Percentiles rank a stretch among this genome's conserved stretches.
phyloP scores from a whole-genome alignment of 495 filamentous ascomycete genomes.

The Evernia prunastri region DNA sequence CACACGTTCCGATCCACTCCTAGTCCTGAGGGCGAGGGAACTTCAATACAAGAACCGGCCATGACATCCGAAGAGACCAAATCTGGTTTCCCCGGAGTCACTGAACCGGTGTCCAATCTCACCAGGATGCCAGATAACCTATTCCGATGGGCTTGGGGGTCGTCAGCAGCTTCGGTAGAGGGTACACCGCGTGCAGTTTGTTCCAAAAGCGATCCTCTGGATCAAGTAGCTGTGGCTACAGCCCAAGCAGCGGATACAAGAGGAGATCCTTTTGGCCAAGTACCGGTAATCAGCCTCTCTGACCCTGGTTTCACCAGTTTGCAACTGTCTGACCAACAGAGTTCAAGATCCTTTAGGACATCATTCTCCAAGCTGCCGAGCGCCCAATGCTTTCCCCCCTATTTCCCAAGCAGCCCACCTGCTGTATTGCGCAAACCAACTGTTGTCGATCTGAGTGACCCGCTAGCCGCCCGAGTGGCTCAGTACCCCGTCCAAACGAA shows the following conservation, averaged over 20 bases:
- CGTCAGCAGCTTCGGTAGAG: neutral
- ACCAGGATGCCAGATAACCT: neutral
- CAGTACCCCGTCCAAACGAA: neutral
- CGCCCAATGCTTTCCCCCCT: neutral
- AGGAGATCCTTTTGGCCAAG: neutral
- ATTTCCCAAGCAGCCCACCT: neutral
- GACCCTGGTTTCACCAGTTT: neutral
- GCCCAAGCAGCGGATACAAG: neutral
- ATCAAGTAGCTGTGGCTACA: neutral
- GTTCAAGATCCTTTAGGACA: neutral
- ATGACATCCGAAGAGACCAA: neutral
- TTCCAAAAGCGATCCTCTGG: neutral
- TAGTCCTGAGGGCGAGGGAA: neutral
- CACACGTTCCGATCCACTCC: neutral
- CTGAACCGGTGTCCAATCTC: neutral
- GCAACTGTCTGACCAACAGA: neutral
- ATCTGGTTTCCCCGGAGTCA: neutral
- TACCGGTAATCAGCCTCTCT: neutral
- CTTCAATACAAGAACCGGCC: neutral
- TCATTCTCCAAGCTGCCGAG: neutral
- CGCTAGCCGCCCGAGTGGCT: neutral
- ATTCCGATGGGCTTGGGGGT: slow-evolving; percentile 4
- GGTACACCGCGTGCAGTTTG: neutral
- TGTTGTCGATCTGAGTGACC: neutral
- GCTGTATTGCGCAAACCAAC: neutral